Base-by-base conservation (phyloP, 2,329 filamentous ascomycete species). In the Seiridium unicorne region DNA sequence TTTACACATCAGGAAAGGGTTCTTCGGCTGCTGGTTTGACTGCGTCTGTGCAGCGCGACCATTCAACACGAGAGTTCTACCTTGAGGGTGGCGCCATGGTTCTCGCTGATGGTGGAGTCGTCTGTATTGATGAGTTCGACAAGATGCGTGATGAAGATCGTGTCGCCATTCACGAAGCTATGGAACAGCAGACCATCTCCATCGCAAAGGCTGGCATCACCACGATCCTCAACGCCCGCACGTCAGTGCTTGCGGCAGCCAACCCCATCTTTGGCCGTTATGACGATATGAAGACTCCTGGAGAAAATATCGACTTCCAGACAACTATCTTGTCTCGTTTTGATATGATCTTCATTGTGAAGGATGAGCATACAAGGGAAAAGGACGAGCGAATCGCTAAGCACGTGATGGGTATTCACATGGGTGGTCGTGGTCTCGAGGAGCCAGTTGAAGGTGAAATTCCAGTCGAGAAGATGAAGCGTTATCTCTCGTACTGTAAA, bases 301-400 rank as follows among this genome's bases (percentile, higher is more conserved):
- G 95, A 61, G 95, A 99, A 76, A 99, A 99, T 73, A 99, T 99
- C 66, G 95, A 99, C 76, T 99, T 99, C 77, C 95, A 99, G 72
- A 99, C 95, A 0, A 99, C 95, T 3, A 98, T 99, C 70, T 74
- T 99, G 65, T 98, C 94, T 2, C 91, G 95, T 84, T 99, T 99
- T 74, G 95, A 99, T 76, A 97, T 99, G 92, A 98, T 99, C 66
- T 99, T 98, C 80, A 97, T 99, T 66, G 94, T 99, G 63, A 92
- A 91, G 68, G 95, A 99, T 74, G 93, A 96, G 63, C 95, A 99
- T 74, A 92, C 94, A 63, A 86, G 92, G 49, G 89, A 86, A 60
- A 91, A 94, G 70, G 95, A 99, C 72, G 92, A 97, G 79, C 89
- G 84, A 3, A 98, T 99, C 70, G 95, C 95, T 10, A 94, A 89